Conservation (phyloP, 805 yeast species). For the Candida endomychidarum region DNA sequence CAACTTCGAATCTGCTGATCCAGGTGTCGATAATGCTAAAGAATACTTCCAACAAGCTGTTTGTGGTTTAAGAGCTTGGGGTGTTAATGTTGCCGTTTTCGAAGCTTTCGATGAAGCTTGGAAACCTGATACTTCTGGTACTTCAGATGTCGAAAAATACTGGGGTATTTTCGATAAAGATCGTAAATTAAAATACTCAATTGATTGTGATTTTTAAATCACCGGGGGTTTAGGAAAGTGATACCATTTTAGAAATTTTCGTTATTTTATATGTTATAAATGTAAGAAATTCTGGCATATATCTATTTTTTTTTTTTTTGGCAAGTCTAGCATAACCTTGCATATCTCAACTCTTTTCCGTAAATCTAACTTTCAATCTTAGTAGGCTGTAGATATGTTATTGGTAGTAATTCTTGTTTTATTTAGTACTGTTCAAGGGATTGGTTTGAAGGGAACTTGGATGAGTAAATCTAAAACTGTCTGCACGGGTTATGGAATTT, state of each 20-base stretch:
- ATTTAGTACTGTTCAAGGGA: background rate
- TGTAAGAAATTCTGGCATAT: background rate
- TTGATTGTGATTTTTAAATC: conserved; percentile 32
- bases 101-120: conserved; percentile 96
- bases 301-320: background rate
- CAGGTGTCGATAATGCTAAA: conserved; percentile 72
- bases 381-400: too few species aligned
- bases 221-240: background rate
- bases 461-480: conserved; percentile 20
- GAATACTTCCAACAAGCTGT: conserved; percentile 83
- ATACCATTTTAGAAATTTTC: conserved; percentile 3
- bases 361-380: too few species aligned
- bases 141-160: conserved; percentile 83
- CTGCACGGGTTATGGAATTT: conserved; percentile 20
- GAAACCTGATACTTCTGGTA: conserved; percentile 91
- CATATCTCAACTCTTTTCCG: too few species aligned
- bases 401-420: background rate
- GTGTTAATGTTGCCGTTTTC: conserved; percentile 85
- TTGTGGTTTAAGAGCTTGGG: conserved; percentile 96
- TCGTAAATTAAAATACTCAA: conserved; percentile 38
- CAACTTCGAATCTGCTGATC: conserved; percentile 61
- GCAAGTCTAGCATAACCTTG: conserved; percentile 3
- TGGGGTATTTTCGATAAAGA: conserved; percentile 85
- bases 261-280: conserved; percentile 3
- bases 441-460: conserved; percentile 22